A percentile compares a stretch with the other conserved stretches of the same genome.
phyloP scores from a whole-genome alignment of 2,329 filamentous ascomycete species.

The Ceratocystis eucalypticola region DNA sequence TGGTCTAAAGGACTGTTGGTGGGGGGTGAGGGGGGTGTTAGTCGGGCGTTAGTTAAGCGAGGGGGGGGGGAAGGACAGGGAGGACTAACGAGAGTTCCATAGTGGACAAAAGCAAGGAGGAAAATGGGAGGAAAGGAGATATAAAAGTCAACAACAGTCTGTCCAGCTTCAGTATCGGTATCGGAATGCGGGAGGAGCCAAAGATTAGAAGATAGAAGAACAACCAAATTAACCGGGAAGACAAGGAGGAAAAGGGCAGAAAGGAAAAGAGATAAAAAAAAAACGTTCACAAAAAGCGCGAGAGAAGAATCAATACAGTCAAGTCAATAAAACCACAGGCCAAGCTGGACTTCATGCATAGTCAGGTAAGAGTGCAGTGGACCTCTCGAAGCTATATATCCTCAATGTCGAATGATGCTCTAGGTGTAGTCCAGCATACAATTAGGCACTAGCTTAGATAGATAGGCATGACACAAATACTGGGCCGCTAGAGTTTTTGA shows the following conservation, averaged over 20 bases:
- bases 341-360: background rate
- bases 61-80: too few species aligned
- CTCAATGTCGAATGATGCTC: background rate
- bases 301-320: background rate
- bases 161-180: too few species aligned
- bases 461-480: background rate
- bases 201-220: too few species aligned
- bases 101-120: background rate
- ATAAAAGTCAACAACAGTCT: background rate
- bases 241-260: background rate
- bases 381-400: background rate
- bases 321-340: background rate
- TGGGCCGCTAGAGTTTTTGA: background rate
- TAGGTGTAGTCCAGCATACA: background rate
- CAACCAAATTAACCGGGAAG: too few species aligned
- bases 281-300: background rate
- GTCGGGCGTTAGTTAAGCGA: background rate
- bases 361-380: background rate
- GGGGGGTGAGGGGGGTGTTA: background rate
- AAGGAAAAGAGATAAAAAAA: background rate
- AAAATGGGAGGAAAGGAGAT: background rate
- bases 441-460: background rate
- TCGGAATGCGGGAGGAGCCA: too few species aligned
- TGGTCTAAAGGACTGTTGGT: slow-evolving; percentile 9
- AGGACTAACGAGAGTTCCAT: slow-evolving; percentile 12